Conservation (phyloP, 2,329 filamentous ascomycete species). For the Neofusicoccum ribis region DNA sequence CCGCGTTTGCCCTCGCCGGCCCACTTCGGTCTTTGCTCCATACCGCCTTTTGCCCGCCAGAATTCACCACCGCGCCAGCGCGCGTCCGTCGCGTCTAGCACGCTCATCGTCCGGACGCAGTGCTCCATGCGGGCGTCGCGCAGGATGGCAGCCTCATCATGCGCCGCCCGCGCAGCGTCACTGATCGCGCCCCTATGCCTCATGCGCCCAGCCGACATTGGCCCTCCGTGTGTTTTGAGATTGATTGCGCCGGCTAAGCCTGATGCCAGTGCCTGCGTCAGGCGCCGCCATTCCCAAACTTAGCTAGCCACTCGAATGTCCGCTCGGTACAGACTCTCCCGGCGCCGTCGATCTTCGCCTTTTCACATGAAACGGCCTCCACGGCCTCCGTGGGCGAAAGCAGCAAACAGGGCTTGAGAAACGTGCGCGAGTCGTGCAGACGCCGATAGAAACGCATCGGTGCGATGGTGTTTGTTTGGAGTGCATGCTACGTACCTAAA, state of each 20-base stretch:
- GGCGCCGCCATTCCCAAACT: conserved; percentile 7
- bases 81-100: background rate
- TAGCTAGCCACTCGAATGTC: conserved; percentile 7
- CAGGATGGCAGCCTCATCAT: conserved; percentile 8
- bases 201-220: conserved; percentile 13
- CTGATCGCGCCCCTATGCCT: background rate
- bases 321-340: conserved; percentile 5
- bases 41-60: conserved; percentile 2
- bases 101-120: background rate
- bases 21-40: conserved; percentile 12
- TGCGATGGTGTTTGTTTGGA: no score
- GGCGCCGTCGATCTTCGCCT: conserved; percentile 1
- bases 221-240: conserved; percentile 6
- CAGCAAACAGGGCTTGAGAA: background rate
- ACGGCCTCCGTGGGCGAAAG: background rate
- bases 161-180: background rate
- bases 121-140: background rate
- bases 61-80: background rate
- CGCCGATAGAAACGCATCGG: no score
- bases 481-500: no score
- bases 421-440: background rate
- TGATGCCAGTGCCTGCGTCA: conserved; percentile 17
- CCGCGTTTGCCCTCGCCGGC: conserved; percentile 6
- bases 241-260: conserved; percentile 4
- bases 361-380: conserved; percentile 10